Percentiles rank a stretch among this genome's conserved stretches.
phyloP scores from a whole-genome alignment of 352 stramenopile genomes.

The Halophytophthora batemanensis region DNA sequence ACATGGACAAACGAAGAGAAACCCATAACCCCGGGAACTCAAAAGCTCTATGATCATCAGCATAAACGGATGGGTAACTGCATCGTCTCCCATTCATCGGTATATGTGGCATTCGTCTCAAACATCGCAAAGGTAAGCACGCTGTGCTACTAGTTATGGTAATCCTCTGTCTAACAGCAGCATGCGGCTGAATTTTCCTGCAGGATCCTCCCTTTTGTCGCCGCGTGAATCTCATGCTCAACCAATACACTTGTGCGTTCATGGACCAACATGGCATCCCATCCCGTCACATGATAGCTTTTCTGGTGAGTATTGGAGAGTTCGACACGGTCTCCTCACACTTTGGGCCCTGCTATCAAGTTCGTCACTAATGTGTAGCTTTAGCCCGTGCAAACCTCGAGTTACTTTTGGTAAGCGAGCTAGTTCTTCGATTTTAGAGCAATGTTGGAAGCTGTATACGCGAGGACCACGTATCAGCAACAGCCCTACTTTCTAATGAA shows the following conservation, averaged over 20 bases:
- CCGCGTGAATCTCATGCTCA: neutral
- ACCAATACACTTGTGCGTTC: neutral
- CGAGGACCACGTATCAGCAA: too few species aligned
- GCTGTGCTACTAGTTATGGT: neutral
- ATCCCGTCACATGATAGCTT: neutral
- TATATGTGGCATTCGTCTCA: too few species aligned
- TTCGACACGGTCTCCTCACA: neutral
- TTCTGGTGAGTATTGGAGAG: neutral
- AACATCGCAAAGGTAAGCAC: neutral
- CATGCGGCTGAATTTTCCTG: too few species aligned
- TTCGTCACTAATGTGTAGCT: neutral
- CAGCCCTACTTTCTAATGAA: too few species aligned
- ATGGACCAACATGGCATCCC: conserved; percentile 1
- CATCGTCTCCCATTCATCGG: too few species aligned
- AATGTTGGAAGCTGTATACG: too few species aligned
- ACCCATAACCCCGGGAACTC: too few species aligned
- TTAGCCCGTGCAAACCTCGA: neutral
- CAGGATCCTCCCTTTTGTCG: neutral
- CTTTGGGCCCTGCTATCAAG: neutral
- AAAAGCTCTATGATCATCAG: too few species aligned
- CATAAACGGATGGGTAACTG: too few species aligned
- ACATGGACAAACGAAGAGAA: too few species aligned
- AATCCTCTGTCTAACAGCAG: neutral
- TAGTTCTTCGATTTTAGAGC: too few species aligned
- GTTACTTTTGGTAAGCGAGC: neutral